Conservation (phyloP, 345 rosid genomes). For the Syzygium grande region DNA sequence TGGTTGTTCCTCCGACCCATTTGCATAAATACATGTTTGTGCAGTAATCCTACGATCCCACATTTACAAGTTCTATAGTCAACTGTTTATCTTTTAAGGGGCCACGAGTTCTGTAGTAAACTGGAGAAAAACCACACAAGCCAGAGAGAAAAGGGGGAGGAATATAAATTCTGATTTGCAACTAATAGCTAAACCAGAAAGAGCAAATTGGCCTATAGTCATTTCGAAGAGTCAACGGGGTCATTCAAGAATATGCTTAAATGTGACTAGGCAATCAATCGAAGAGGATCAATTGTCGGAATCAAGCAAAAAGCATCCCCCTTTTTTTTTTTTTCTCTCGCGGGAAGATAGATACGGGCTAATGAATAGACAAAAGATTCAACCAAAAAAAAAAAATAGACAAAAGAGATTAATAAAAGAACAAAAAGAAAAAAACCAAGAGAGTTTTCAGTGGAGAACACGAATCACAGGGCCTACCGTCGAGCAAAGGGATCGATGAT, state of each 20-base stretch:
- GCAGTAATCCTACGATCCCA: neutral
- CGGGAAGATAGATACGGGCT: neutral
- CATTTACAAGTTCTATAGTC: neutral
- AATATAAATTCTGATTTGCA: neutral
- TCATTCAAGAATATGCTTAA: neutral
- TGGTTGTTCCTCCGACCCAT: neutral
- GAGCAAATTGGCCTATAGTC: neutral
- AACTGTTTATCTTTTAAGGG: too few species aligned
- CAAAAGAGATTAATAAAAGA: neutral
- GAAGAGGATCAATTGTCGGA: neutral
- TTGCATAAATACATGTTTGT: neutral
- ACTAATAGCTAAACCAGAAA: neutral
- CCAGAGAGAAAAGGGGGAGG: neutral
- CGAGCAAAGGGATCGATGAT: slow-evolving; percentile 5
- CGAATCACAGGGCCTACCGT: neutral
- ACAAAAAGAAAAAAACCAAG: too few species aligned
- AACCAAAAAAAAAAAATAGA: too few species aligned
- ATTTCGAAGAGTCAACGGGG: neutral
- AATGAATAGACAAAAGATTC: neutral
- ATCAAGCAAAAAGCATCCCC: neutral
- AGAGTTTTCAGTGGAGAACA: neutral
- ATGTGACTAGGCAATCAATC: neutral
- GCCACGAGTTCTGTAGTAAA: too few species aligned
- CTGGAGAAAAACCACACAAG: too few species aligned
- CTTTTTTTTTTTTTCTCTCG: neutral